A percentile compares a stretch with the other conserved stretches of the same genome.
Conservation (phyloP, 768 basidiomycete species). For the Psilocybe sp. region DNA sequence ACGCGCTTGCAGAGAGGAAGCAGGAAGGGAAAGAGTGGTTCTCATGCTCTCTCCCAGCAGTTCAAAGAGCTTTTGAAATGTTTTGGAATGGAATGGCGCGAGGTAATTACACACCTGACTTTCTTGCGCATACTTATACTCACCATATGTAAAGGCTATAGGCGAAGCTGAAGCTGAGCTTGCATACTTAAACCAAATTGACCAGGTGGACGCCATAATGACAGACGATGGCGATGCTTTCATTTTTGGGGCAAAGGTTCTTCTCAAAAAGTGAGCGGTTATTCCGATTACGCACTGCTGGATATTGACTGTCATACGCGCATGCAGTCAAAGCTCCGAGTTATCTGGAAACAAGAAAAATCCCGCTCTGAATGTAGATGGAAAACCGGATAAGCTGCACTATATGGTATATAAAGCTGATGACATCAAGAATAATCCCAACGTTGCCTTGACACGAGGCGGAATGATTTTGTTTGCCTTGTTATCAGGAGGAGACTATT, state of each 20-base stretch:
- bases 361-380: conserved; percentile 13
- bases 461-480: conserved; percentile 67
- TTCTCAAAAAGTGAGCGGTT: conserved; percentile 17
- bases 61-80: conserved; percentile 56
- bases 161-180: conserved; percentile 23
- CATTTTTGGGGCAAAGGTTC: conserved; percentile 16
- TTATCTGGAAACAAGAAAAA: conserved; percentile 45
- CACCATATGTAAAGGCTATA: conserved; percentile 8
- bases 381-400: conserved; percentile 17
- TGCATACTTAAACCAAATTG: conserved; percentile 16
- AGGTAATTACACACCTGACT: conserved; percentile 39
- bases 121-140: background rate
- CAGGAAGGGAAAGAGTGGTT: conserved; percentile 42
- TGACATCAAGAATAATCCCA: conserved; percentile 46
- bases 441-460: conserved; percentile 58
- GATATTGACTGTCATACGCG: conserved; percentile 29
- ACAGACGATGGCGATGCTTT: conserved; percentile 21
- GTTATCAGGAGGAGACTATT: conserved; percentile 71
- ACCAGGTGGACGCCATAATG: conserved; percentile 18
- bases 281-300: background rate
- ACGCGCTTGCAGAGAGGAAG: conserved; percentile 20
- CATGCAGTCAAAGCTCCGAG: conserved; percentile 33
- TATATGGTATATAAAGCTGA: conserved; percentile 41
- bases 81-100: conserved; percentile 49
- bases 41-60: conserved; percentile 36